Evolutionary conservation across 345 rosid species (phyloP).

Genomic region (Aegle marmelos): DNA sequence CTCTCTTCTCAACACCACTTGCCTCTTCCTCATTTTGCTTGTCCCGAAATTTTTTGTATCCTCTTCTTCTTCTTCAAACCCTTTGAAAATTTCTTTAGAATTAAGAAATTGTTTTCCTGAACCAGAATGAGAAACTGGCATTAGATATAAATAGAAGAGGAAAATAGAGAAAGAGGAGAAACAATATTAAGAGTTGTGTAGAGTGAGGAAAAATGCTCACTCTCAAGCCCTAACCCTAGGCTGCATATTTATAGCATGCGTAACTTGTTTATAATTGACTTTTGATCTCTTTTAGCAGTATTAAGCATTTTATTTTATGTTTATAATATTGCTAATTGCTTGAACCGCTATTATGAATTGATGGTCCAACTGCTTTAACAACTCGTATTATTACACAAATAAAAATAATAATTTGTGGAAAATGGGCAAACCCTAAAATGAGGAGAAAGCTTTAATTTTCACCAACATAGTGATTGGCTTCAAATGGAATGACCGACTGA

Average conservation of each 20-base stretch:
- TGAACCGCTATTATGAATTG: constrained; percentile 32
- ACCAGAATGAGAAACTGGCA: constrained; percentile 3
- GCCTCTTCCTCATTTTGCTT: constrained; percentile 61
- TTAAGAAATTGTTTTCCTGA: constrained; percentile 2
- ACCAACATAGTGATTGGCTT: constrained; percentile 39
- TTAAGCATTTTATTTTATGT: background rate
- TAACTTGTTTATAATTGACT: constrained; percentile 2
- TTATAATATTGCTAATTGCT: background rate
- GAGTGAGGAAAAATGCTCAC: constrained; percentile 7
- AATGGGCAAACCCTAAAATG: constrained; percentile 34
- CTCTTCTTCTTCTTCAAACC: background rate
- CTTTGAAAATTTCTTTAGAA: constrained; percentile 8
- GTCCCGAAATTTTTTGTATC: constrained; percentile 6
- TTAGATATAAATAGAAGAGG: background rate
- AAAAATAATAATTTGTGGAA: background rate
- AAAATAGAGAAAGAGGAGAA: constrained; percentile 14
- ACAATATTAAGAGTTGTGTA: constrained; percentile 1
- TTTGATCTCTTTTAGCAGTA: background rate
- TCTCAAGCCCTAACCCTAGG: constrained; percentile 54
- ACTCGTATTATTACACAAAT: constrained; percentile 9
- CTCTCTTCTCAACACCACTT: constrained; percentile 59
- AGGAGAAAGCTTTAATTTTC: constrained; percentile 33
- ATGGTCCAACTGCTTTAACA: constrained; percentile 44
- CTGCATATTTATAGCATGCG: constrained; percentile 36
- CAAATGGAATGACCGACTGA: constrained; percentile 49